Evolutionary conservation across 331 rosid genomes (phyloP), one percentile per base, ranked within the genome.

Genomic region (Saraca asoca): DNA sequence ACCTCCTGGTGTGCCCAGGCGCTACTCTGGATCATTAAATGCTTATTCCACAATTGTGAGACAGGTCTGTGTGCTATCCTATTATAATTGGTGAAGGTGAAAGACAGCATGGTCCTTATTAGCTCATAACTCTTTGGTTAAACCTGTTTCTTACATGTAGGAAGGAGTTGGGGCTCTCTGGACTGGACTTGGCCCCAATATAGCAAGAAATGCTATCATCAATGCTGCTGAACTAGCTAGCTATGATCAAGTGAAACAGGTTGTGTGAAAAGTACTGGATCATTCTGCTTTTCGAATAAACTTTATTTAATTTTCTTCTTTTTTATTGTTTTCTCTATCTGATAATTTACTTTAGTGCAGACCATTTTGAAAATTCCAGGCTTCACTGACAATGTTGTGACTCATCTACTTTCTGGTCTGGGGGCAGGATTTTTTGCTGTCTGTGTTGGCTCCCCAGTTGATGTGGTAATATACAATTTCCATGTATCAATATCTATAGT

Each of bases 181-280:
- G 98, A 89, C 96, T 49, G 98, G 98, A 41, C 10, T 92, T 20
- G 96, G 96, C 71, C 96, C 98, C 66, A 92, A 92, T 65, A 11
- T 92, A 8, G 89, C 93, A 42, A 84, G 98, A 82, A 92, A 89
- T 69, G 96, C 89, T 55, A 87, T 92, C 73, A 92, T 92, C 51
- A 92, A 92, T 66, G 96, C 98, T 62, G 95, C 96, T 45, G 98
- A 92, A 71, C 83, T 92, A 64, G 98, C 98, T 59, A 92, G 96
- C 79, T 92, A 89, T 68, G 98, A 89, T 80, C 91, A 92, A 89
- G 98, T 89, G 82, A 92, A 92, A 76, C 66, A 92, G 88, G 98
- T 85, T 16, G 62, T 12, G 49, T 35, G 11, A 13, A 29, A 24
- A 16, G 12, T 56, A 13, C 49, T 56, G 17, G 57, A 33, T 53